Evolutionary conservation across 179 eudicot species (phyloP).

Genomic region (Silene coronaria): DNA sequence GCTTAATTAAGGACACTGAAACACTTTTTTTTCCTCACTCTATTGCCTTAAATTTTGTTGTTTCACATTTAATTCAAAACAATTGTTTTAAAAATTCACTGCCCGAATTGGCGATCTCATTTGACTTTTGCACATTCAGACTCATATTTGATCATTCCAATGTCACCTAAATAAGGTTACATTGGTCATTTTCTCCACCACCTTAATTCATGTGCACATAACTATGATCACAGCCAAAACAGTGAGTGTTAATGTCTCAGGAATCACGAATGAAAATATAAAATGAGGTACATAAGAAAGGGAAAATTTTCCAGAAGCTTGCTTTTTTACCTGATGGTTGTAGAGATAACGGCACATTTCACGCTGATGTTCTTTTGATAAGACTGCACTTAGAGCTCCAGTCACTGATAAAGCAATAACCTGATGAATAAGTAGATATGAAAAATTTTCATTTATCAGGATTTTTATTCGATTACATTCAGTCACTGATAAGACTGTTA

Average conservation of each 20-base stretch:
- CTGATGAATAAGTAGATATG: constrained; percentile 36
- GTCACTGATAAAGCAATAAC: constrained; percentile 62
- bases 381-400: constrained; percentile 68
- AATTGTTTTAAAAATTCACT: neutral
- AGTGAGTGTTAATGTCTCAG: neutral
- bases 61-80: constrained; percentile 1
- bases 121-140: neutral
- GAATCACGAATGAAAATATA: neutral
- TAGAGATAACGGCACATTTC: constrained; percentile 83
- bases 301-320: neutral
- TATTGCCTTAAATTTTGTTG: neutral
- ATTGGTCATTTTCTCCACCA: neutral
- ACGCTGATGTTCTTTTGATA: constrained; percentile 59
- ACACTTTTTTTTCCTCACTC: neutral
- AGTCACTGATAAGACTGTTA: neutral
- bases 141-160: neutral
- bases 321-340: constrained; percentile 67
- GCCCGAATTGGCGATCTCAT: neutral
- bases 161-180: neutral
- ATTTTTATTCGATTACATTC: constrained; percentile 1
- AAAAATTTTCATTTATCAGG: constrained; percentile 14
- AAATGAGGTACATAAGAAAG: neutral
- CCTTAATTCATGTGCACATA: neutral
- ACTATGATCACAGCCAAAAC: neutral
- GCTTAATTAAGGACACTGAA: neutral